Conservation (phyloP, 371 early-diverging fungal genomes). For the Mortierella sp. region DNA sequence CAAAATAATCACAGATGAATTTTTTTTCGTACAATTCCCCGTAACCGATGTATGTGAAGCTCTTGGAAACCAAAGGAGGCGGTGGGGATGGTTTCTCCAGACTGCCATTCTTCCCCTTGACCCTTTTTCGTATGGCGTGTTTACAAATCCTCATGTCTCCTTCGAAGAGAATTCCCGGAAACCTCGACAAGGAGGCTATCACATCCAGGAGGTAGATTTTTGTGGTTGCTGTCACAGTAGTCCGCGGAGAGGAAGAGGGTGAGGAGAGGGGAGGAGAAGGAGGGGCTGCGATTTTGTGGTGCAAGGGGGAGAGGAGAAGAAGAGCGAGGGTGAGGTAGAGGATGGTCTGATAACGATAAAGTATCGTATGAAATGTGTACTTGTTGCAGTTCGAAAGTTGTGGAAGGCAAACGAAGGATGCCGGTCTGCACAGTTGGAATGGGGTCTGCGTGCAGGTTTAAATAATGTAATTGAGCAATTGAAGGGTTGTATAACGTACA, state of each 20-base stretch:
- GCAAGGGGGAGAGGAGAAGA: neutral
- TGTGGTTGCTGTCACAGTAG: neutral
- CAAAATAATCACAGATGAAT: neutral
- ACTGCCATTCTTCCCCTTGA: neutral
- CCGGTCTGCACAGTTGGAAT: neutral
- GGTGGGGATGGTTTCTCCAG: neutral
- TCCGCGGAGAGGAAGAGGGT: neutral
- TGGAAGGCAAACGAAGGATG: no score
- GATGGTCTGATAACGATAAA: no score
- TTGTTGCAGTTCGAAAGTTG: no score
- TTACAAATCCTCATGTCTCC: neutral
- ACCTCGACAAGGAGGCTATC: neutral
- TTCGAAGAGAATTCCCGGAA: neutral
- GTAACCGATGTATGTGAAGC: neutral
- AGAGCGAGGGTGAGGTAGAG: neutral
- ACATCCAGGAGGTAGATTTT: neutral
- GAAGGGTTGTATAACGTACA: constrained; percentile 30
- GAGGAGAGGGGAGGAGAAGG: neutral
- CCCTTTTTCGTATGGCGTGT: neutral
- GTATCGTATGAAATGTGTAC: no score
- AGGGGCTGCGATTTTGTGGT: no score
- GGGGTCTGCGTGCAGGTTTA: neutral
- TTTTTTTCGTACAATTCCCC: neutral
- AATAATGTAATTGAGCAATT: neutral
- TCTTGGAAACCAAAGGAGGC: neutral